These are phyloP conservation scores for Termitomyces sp. DNA, from an alignment of 768 basidiomycete species.

Conservation along the genomic window DNA sequence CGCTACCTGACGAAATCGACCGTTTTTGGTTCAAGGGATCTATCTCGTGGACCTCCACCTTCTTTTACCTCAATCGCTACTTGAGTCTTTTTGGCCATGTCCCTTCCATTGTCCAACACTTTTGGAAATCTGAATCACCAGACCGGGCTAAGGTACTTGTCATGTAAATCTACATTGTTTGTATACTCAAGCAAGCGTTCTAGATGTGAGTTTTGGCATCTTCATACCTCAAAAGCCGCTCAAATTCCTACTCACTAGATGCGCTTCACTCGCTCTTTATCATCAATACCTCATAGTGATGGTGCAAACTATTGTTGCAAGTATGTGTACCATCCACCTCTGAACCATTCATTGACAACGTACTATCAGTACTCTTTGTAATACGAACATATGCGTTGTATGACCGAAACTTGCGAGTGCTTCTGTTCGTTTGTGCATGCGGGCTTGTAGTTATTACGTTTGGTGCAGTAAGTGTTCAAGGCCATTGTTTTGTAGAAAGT, in stretches of 20 bases:
- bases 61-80: conserved; percentile 46
- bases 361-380: conserved; percentile 30
- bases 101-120: conserved; percentile 32
- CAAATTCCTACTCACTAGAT: conserved; percentile 15
- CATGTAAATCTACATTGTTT: neutral
- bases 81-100: conserved; percentile 5
- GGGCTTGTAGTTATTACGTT: conserved; percentile 24
- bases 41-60: conserved; percentile 27
- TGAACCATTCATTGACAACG: neutral
- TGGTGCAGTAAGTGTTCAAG: neutral
- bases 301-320: conserved; percentile 32
- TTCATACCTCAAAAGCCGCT: neutral
- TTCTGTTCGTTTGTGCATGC: conserved; percentile 21
- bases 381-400: conserved; percentile 41
- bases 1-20: conserved; percentile 36
- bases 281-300: conserved; percentile 29
- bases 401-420: conserved; percentile 22
- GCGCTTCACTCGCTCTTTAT: conserved; percentile 16
- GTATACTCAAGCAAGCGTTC: neutral
- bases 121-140: conserved; percentile 23
- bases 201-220: neutral
- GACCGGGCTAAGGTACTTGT: conserved; percentile 15
- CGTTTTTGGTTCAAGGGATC: conserved; percentile 37
- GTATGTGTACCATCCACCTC: conserved; percentile 19
- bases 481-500: no score